A percentile compares a stretch with the other conserved stretches of the same genome.
Evolutionary conservation across 1,284 basidiomycete species (phyloP).

Genomic region (Apiotrichum brassicae): DNA sequence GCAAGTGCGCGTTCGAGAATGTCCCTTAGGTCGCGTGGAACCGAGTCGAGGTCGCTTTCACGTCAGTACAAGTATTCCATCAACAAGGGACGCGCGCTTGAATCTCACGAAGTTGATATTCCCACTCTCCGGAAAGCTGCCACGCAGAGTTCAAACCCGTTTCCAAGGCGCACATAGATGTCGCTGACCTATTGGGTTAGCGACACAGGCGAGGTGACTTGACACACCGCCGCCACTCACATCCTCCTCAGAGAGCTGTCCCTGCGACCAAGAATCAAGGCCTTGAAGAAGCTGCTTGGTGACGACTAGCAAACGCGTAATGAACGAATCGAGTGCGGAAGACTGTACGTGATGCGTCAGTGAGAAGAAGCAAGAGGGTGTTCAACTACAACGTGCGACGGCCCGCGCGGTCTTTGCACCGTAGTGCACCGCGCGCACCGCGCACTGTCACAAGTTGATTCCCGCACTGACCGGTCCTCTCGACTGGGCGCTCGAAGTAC

Average conservation of each 20-base stretch:
- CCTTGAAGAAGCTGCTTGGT: conserved; percentile 92
- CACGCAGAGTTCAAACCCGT: conserved; percentile 93
- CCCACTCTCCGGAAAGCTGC: conserved; percentile 77
- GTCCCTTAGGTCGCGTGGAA: conserved; percentile 80
- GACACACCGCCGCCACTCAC: no score
- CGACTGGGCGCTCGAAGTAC: background rate
- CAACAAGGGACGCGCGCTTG: no score
- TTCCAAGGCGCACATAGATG: conserved; percentile 91
- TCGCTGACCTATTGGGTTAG: conserved; percentile 71
- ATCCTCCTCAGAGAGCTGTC: conserved; percentile 63
- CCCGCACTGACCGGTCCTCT: conserved; percentile 6
- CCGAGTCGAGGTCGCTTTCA: conserved; percentile 74
- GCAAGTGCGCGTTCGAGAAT: conserved; percentile 86
- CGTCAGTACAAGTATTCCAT: conserved; percentile 8
- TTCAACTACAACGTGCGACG: no score
- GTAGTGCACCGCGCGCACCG: no score
- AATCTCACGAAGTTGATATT: conserved; percentile 89
- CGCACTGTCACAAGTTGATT: background rate
- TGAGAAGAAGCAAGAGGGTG: background rate
- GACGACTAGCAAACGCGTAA: conserved; percentile 86
- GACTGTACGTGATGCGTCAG: conserved; percentile 13
- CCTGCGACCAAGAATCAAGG: conserved; percentile 78
- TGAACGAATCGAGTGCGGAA: conserved; percentile 63
- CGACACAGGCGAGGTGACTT: background rate
- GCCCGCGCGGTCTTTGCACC: no score